phyloP scores from a whole-genome alignment of 2,329 filamentous ascomycete genomes.

The Pyrenochaeta sp. region DNA sequence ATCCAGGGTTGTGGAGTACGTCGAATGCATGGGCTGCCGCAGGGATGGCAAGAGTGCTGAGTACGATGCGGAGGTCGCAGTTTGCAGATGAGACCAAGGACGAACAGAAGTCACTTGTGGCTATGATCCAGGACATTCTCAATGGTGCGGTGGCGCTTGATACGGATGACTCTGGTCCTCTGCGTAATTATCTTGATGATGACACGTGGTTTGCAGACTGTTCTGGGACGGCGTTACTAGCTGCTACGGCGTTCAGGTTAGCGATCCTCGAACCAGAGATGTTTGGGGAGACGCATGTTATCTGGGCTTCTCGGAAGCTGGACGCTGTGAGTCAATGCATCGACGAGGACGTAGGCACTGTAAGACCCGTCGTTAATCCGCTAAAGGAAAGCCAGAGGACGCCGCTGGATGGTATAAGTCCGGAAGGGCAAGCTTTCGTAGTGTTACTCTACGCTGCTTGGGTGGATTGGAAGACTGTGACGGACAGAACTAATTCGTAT shows the following conservation, averaged over 20 bases:
- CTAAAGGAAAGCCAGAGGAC: slow-evolving; percentile 47
- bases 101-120: slow-evolving; percentile 38
- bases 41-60: slow-evolving; percentile 58
- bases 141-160: slow-evolving; percentile 47
- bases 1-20: slow-evolving; percentile 57
- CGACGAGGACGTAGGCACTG: slow-evolving; percentile 47
- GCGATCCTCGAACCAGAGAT: slow-evolving; percentile 50
- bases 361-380: slow-evolving; percentile 55
- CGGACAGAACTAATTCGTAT: neutral
- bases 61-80: slow-evolving; percentile 51
- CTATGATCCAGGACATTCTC: slow-evolving; percentile 49
- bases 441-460: slow-evolving; percentile 55
- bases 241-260: slow-evolving; percentile 57
- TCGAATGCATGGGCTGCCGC: slow-evolving; percentile 60
- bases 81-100: slow-evolving; percentile 13
- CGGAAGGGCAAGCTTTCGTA: slow-evolving; percentile 57
- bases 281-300: slow-evolving; percentile 49
- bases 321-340: slow-evolving; percentile 47
- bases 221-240: slow-evolving; percentile 58
- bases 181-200: slow-evolving; percentile 59
- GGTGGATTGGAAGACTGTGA: slow-evolving; percentile 45
- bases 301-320: slow-evolving; percentile 56
- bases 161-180: slow-evolving; percentile 48
- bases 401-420: slow-evolving; percentile 39
- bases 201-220: slow-evolving; percentile 58